These are phyloP conservation scores for Cryptomeria japonica DNA, from an alignment of 75 land plant genomes.

Conservation along the genomic window DNA sequence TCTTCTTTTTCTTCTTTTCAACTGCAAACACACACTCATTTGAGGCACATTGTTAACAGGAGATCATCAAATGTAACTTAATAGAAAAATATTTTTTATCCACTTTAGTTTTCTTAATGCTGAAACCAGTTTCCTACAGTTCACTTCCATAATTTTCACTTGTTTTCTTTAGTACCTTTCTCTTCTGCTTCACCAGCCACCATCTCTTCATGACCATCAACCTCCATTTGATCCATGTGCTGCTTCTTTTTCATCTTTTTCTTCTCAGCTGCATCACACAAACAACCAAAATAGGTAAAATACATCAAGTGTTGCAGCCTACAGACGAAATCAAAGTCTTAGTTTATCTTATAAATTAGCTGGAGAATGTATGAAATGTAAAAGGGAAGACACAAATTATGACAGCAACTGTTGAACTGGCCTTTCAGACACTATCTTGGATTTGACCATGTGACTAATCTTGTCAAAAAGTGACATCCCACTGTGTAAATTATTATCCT, in stretches of 20 bases:
- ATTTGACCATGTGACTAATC: neutral
- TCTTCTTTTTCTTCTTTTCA: conserved; percentile 32
- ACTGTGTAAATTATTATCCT: neutral
- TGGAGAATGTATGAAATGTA: too few species aligned
- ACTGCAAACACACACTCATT: conserved; percentile 2
- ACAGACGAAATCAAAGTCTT: neutral
- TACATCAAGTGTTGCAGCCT: neutral
- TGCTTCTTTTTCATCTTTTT: conserved; percentile 56
- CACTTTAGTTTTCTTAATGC: neutral
- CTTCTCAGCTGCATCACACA: conserved; percentile 36
- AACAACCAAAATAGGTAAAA: neutral
- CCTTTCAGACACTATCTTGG: neutral
- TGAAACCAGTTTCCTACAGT: neutral
- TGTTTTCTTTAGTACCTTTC: conserved; percentile 21
- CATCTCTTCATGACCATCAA: conserved; percentile 17
- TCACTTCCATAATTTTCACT: neutral
- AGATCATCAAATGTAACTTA: neutral
- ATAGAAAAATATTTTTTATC: neutral
- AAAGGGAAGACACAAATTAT: neutral
- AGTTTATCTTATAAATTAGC: neutral
- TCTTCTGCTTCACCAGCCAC: conserved; percentile 35
- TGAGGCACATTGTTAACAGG: neutral
- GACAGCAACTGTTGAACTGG: neutral
- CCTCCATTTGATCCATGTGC: conserved; percentile 15
- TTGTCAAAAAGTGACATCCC: neutral